Evolutionary conservation across 169 alveolate species (phyloP).

Genomic region (Besnoitia besnoiti): DNA sequence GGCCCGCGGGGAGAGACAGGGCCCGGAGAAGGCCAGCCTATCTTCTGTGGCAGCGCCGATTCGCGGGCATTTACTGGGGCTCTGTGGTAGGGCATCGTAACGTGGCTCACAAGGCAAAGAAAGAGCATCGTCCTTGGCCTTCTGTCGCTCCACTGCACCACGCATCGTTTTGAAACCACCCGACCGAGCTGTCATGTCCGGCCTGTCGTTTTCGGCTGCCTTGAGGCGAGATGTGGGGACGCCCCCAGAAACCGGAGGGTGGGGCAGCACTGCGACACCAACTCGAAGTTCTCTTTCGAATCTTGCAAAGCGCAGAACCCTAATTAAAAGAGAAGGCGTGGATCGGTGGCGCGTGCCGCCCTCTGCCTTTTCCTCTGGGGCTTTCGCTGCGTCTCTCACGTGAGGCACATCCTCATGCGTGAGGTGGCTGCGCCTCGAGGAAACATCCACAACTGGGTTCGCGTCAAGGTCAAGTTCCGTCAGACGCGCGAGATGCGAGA

Average conservation of each 20-base stretch:
- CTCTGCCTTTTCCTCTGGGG: neutral
- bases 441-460: neutral
- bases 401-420: neutral
- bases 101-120: neutral
- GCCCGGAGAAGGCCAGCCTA: neutral
- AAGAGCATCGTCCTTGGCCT: no score
- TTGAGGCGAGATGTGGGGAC: neutral
- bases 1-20: neutral
- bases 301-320: neutral
- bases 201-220: no score
- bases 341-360: neutral
- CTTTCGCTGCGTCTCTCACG: neutral
- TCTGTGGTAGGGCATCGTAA: neutral
- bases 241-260: neutral
- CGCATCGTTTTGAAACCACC: neutral
- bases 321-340: neutral
- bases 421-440: neutral
- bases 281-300: neutral
- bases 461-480: constrained; percentile 34
- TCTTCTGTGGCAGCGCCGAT: neutral
- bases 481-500: neutral
- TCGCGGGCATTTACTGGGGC: neutral
- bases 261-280: neutral
- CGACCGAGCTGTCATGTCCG: neutral
- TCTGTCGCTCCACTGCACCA: neutral